These are phyloP conservation scores for Paxillus rubicundulus DNA, from an alignment of 768 basidiomycete species.

Conservation along the genomic window DNA sequence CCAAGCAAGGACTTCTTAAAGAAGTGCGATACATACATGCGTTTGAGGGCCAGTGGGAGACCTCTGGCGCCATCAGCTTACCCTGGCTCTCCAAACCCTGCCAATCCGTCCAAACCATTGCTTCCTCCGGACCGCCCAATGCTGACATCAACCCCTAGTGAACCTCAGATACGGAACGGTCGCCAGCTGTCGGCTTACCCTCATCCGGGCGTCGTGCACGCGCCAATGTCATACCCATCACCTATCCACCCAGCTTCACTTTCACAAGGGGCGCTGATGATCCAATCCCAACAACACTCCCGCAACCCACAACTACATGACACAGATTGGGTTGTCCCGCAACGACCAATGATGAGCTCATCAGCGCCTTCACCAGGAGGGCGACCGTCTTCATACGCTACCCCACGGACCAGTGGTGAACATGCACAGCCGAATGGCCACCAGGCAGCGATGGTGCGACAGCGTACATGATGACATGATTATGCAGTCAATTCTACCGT, in stretches of 20 bases:
- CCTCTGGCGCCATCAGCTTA: conserved; percentile 32
- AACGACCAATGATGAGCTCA: conserved; percentile 40
- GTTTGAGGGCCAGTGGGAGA: conserved; percentile 60
- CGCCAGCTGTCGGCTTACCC: conserved; percentile 41
- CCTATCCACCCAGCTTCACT: conserved; percentile 44
- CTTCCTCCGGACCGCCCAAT: conserved; percentile 48
- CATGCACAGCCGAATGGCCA: conserved; percentile 44
- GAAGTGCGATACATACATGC: conserved; percentile 91
- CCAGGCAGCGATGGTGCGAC: conserved; percentile 45
- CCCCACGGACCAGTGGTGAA: conserved; percentile 44
- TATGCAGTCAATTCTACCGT: not conserved
- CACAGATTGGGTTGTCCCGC: conserved; percentile 36
- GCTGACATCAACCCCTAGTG: conserved; percentile 38
- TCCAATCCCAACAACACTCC: conserved; percentile 42
- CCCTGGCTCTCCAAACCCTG: conserved; percentile 26
- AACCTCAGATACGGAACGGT: conserved; percentile 37
- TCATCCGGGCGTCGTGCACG: conserved; percentile 38
- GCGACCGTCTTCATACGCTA: conserved; percentile 53
- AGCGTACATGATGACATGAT: conserved; percentile 42
- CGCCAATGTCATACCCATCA: conserved; percentile 44
- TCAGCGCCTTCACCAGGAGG: conserved; percentile 35
- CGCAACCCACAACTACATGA: conserved; percentile 44
- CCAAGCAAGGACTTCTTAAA: conserved; percentile 95
- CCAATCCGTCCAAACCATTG: conserved; percentile 25
- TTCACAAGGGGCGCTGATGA: conserved; percentile 43